Conservation (phyloP, 169 alveolate genomes). For the Plasmodium adleri region DNA sequence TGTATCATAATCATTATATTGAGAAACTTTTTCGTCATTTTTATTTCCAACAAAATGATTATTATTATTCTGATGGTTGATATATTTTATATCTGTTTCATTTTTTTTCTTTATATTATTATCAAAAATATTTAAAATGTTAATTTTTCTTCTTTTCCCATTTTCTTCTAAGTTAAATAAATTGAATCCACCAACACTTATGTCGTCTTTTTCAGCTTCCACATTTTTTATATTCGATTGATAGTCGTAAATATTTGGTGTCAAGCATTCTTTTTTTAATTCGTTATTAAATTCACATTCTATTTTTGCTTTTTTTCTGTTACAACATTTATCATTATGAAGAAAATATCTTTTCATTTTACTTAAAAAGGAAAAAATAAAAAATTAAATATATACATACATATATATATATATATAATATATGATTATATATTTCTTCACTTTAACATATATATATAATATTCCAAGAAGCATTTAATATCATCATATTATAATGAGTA, state of each 20-base stretch:
- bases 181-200: slow-evolving; percentile 26
- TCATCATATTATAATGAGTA: too few relatives aligned
- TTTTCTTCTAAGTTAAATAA: slow-evolving; percentile 46
- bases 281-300: slow-evolving; percentile 46
- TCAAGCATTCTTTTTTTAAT: slow-evolving; percentile 18
- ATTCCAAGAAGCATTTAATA: too few relatives aligned
- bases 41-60: not conserved
- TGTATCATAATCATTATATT: not conserved
- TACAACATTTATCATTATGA: slow-evolving; percentile 16
- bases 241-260: slow-evolving; percentile 25
- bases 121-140: slow-evolving; percentile 18
- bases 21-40: not conserved
- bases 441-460: too few relatives aligned
- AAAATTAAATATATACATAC: not conserved
- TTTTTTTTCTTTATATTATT: not conserved
- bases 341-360: slow-evolving; percentile 67
- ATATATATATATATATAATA: not conserved
- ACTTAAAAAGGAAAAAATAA: slow-evolving; percentile 16
- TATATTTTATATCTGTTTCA: not conserved
- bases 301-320: slow-evolving; percentile 44
- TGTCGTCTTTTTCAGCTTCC: slow-evolving; percentile 13
- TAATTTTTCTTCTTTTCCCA: slow-evolving; percentile 54
- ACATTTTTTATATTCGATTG: not conserved
- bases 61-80: not conserved
- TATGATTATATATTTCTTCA: too few relatives aligned